Percentiles rank a stretch among this genome's conserved stretches.
phyloP scores from a whole-genome alignment of 208 protist species.

The Crithidia bombi region DNA sequence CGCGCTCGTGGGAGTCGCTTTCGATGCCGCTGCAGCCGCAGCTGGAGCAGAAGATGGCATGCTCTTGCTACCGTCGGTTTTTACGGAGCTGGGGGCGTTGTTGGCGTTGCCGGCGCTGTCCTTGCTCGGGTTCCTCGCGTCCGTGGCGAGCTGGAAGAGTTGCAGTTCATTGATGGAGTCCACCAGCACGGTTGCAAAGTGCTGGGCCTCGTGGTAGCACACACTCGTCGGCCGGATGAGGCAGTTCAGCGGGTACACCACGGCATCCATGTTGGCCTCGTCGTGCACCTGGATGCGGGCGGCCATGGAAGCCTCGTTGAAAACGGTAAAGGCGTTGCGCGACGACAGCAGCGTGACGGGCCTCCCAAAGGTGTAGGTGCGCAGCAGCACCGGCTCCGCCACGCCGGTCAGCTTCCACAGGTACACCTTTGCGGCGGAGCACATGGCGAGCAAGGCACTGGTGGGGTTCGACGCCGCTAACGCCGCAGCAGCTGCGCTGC shows the following conservation, averaged over 20 bases:
- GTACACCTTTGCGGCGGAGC: constrained; percentile 45
- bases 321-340: constrained; percentile 71
- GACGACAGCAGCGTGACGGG: constrained; percentile 71
- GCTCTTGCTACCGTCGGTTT: background rate
- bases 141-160: constrained; percentile 50
- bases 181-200: constrained; percentile 50
- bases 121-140: constrained; percentile 15
- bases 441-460: constrained; percentile 57
- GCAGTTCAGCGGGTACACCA: constrained; percentile 42
- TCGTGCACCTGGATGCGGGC: constrained; percentile 48
- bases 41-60: constrained; percentile 1
- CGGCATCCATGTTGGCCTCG: constrained; percentile 31
- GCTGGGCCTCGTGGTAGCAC: constrained; percentile 65
- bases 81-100: constrained; percentile 4
- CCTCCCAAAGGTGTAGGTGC: constrained; percentile 56
- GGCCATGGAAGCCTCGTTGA: constrained; percentile 59
- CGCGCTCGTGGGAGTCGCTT: background rate
- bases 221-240: constrained; percentile 47
- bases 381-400: constrained; percentile 71
- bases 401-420: constrained; percentile 78
- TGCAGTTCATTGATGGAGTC: constrained; percentile 40
- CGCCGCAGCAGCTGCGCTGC: constrained; percentile 7
- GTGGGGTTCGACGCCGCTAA: constrained; percentile 24
- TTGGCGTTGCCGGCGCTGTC: constrained; percentile 13
- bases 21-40: constrained; percentile 1